Base-by-base conservation (phyloP, 805 yeast genomes). In the Saturnispora sanitii region DNA sequence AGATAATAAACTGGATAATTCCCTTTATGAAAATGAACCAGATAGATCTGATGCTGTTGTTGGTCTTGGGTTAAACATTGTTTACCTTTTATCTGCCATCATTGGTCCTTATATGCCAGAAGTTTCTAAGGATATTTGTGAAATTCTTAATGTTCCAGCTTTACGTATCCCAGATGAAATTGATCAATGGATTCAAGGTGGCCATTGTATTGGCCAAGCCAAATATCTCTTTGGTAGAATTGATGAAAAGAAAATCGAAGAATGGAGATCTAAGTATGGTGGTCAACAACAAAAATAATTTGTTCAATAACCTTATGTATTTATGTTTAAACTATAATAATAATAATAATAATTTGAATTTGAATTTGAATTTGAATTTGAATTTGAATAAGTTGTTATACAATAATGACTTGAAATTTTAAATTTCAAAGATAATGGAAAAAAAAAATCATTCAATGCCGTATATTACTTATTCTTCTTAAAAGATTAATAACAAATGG, bases 1-100 rank as follows among this genome's bases (percentile, higher is more conserved):
- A 67, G 98, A 90, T 38, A 87, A 88, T 67, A 88, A 88, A 66
- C 73, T 92, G 54, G 97, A 90, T 63, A 92, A 92, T 71, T 69
- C 83, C 8, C 69, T 88, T 49, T 85, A 78, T 62, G 74, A 77
- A 42, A 76, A 85, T 55, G 59, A 65, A 37, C 94, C 96, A 33
- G 84, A 73, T 26, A 77, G 76, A 54, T 75, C 95, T 12, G 96
- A 87, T 56, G 95, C 95, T 3, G 95, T 90, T 39, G 83, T 92
- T 42, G 95, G 84, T 48, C 82, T 85, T 40, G 96, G 94, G 45
- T 68, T 92, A 60, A 92, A 90, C 65, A 68, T 90, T 57, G 77
- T 90, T 37, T 88, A 87, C 64, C 65, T 86, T 48, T 77, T 92
- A n/a, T 76, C 90, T 33, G 77, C 96, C 1, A 63, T 92, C 39